These are phyloP conservation scores for Solanum megistacrolobum DNA, from an alignment of 257 asterid species.

Conservation along the genomic window DNA sequence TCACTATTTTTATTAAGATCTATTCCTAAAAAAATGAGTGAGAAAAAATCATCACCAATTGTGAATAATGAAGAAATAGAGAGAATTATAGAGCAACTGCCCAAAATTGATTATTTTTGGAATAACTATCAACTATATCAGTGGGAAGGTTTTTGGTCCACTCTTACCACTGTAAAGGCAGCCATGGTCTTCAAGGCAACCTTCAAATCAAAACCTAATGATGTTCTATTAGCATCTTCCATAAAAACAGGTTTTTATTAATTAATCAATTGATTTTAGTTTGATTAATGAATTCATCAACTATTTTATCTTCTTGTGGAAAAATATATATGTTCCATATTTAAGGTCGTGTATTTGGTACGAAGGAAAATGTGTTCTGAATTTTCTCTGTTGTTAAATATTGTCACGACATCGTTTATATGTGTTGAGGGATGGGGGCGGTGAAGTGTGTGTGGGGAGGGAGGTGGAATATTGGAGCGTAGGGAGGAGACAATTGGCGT, in stretches of 20 bases:
- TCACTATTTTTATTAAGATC: not conserved
- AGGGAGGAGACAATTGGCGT: no score
- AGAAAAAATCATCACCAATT: not conserved
- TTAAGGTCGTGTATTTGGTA: no score
- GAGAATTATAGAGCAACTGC: not conserved
- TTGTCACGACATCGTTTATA: no score
- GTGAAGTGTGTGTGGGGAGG: no score
- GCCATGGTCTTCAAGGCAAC: not conserved
- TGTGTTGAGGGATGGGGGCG: no score
- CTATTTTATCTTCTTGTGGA: not conserved
- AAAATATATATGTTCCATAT: no score
- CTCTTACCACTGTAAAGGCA: not conserved
- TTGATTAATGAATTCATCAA: not conserved
- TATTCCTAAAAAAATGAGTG: not conserved
- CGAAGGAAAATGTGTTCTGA: no score
- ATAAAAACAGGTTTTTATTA: not conserved
- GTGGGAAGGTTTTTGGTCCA: not conserved
- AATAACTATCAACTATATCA: not conserved
- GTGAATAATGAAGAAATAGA: not conserved
- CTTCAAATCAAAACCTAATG: not conserved
- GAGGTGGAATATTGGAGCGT: no score
- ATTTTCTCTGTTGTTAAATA: no score
- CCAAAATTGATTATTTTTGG: not conserved
- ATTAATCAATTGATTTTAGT: not conserved
- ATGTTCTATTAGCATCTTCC: not conserved